These are phyloP conservation scores for Fusarium concolor DNA, from an alignment of 2,329 filamentous ascomycete genomes.

Conservation along the genomic window DNA sequence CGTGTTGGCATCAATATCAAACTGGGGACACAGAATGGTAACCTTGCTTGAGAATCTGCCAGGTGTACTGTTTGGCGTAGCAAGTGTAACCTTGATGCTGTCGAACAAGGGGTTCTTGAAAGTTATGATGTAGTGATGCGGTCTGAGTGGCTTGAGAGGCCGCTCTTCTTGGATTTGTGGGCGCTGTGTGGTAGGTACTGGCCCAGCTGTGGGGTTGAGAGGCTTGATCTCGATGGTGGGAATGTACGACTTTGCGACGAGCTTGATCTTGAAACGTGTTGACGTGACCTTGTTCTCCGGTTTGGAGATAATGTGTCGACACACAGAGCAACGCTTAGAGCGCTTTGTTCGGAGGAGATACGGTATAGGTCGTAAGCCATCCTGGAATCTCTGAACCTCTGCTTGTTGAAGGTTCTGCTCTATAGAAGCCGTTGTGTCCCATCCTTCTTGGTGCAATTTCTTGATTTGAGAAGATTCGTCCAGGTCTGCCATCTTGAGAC, in stretches of 20 bases:
- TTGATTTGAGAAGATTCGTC: conserved; percentile 72
- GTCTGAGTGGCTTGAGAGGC: conserved; percentile 66
- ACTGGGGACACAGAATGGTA: conserved; percentile 93
- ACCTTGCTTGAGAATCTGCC: conserved; percentile 82
- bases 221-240: conserved; percentile 82
- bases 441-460: conserved; percentile 68
- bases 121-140: conserved; percentile 85
- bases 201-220: conserved; percentile 57
- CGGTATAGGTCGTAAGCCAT: conserved; percentile 83
- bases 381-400: conserved; percentile 71
- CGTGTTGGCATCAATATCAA: conserved; percentile 94
- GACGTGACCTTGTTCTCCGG: conserved; percentile 91
- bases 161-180: conserved; percentile 49
- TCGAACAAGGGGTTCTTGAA: conserved; percentile 97
- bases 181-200: conserved; percentile 52
- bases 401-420: conserved; percentile 63
- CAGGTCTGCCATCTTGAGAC: conserved; percentile 71
- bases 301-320: conserved; percentile 94
- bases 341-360: conserved; percentile 90
- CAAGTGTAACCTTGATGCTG: conserved; percentile 85
- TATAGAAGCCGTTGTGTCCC: conserved; percentile 69
- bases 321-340: conserved; percentile 91
- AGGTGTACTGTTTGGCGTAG: conserved; percentile 82
- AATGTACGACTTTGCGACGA: conserved; percentile 89
- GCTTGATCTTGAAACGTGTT: conserved; percentile 90